Base-by-base conservation (phyloP, 805 yeast genomes). In the Cyberlindnera amylophila region DNA sequence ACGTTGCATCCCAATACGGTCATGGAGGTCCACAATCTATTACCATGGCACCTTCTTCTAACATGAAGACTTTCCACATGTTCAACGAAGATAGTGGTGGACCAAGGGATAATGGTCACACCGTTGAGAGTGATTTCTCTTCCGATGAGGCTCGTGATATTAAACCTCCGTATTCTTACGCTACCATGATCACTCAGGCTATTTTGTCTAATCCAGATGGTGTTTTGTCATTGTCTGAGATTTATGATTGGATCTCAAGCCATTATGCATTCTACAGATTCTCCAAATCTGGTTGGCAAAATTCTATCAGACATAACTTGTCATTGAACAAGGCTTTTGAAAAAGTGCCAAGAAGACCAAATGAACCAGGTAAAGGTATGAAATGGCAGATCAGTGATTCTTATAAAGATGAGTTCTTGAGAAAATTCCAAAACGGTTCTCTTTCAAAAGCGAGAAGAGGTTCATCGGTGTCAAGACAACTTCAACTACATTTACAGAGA, bases 341-440 rank as follows among this genome's bases (percentile, higher is more conserved):
- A 58, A 93, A 93, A 66, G 97, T 91, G 17, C 96, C 98, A 32
- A 75, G 99, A 57, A 78, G 86, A 59, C 90, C 96, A 24, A 84
- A 88, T 62, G 98, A 93, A 66, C 97, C 98, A 0, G 99, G 99
- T 14, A 93, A 93, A 64, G 98, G 99, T 50, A 91, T 93, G 95
- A 93, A 93, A 66, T 93, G 99, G 99, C 95, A 89, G 66, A 90
- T 93, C 45, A 80, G 89, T 49, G 93, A 87, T 32, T 69, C 81
- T 36, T 91, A 85, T 62, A 82, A 84, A 55, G 81, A 81, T 34
- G 99, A 93, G 51, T 90, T 90, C 56, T 65, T 90, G 60, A 77
- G 74, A 52, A 86, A 89, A 67, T 81, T 90, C 66, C 78, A 77
- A 45, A 81, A 76, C 46, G 96, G 96, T 13, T 75, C 83, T 31